A percentile compares a stretch with the other conserved stretches of the same genome.
Evolutionary conservation across 192 early-diverging fungal species (phyloP).

Genomic region (Phlyctochytrium bullatum): DNA sequence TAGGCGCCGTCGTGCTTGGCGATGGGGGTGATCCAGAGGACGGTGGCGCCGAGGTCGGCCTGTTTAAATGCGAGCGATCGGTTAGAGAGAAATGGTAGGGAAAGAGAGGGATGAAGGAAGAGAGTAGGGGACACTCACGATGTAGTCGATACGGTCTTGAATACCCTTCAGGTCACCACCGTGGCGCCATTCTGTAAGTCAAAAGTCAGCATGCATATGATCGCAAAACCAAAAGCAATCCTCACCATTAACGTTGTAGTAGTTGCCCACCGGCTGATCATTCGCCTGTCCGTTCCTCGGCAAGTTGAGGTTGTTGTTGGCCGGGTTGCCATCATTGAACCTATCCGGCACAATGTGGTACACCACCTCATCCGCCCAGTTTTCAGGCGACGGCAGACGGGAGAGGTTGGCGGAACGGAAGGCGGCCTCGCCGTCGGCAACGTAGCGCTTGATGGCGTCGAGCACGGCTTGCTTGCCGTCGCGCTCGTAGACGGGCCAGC

Average conservation of each 20-base stretch:
- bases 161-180: conserved; percentile 3
- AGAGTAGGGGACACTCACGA: background rate
- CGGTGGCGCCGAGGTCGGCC: background rate
- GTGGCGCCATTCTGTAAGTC: background rate
- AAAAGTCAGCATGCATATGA: no score
- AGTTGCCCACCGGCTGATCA: background rate
- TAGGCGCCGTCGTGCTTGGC: conserved; percentile 6
- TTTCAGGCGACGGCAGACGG: background rate
- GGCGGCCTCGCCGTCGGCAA: background rate
- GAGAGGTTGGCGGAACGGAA: background rate
- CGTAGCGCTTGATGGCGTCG: background rate
- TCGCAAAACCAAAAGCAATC: no score
- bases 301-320: conserved; percentile 1
- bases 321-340: conserved; percentile 1
- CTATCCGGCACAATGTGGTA: background rate
- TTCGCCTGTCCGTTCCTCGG: background rate
- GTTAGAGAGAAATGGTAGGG: background rate
- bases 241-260: background rate
- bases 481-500: background rate
- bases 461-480: background rate
- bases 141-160: background rate
- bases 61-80: no score
- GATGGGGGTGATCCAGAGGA: conserved; percentile 10
- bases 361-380: conserved; percentile 4
- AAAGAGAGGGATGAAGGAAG: no score